Evolutionary conservation across 768 basidiomycete genomes (phyloP), one percentile per base, ranked within the genome.

Genomic region (Sporobolomyces phaffii): DNA sequence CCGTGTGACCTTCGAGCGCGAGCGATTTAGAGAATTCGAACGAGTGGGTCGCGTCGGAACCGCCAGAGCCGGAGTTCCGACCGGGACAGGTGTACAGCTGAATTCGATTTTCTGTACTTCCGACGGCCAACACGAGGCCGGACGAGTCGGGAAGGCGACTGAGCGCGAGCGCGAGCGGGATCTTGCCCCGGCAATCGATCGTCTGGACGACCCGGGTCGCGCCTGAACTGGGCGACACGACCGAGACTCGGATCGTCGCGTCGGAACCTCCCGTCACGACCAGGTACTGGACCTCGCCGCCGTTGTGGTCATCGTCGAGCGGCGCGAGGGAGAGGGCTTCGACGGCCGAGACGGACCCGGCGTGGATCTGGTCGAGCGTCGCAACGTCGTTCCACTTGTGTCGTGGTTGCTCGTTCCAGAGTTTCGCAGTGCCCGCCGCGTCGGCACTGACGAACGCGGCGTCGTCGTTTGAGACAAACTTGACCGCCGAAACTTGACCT

Each of bases 221-320:
- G 65, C 73, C 66, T 61, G 69, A 63, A 63, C 73, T 45, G 29
- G 50, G 24, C 34, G 45, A 43, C 7, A 86, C 51, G 34, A 78
- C 77, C 90, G 90, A 97, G 31, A 90, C 79, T 77, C 88, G 90
- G 47, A 93, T 81, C 1, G 79, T 78, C 1, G 86, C 84, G 76
- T 97, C 92, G 0, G 92, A 94, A 20, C 88, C 85, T 1, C 89
- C 91, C 0, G 90, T 90, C 3, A 87, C 81, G 13, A 93, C 66
- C 40, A 80, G 77, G 48, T 80, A 76, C 14, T 43, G 38, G 4
- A 52, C 41, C 24, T 64, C 51, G 2, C 40, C 34, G 9, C 17
- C 40, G 11, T 11, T 36, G 10, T 41, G n/a, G n/a, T n/a, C n/a
- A n/a, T n/a, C n/a, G n/a, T n/a, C n/a, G n/a, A n/a, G n/a, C n/a